phyloP scores from a whole-genome alignment of 495 filamentous ascomycete genomes.

The Xylaria curta region DNA sequence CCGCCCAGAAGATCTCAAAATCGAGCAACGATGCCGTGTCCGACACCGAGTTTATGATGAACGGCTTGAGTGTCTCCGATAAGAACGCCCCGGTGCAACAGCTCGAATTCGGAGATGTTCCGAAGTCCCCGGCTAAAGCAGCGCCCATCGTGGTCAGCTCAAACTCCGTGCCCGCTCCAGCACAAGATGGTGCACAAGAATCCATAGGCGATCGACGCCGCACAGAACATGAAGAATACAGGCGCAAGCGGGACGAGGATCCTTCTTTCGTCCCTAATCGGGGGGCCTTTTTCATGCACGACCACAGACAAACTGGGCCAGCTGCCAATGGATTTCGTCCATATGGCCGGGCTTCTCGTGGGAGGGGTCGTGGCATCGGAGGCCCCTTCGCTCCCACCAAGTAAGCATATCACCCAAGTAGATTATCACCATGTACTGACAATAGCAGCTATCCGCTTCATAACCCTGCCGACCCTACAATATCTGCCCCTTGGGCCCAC shows the following conservation, averaged over 20 bases:
- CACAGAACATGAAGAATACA: slow-evolving; percentile 88
- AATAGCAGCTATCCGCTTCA: slow-evolving; percentile 50
- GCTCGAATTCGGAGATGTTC: slow-evolving; percentile 71
- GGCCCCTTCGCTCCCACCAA: slow-evolving; percentile 64
- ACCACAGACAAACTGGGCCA: slow-evolving; percentile 79
- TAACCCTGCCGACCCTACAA: slow-evolving; percentile 59
- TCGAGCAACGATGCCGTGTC: slow-evolving; percentile 47
- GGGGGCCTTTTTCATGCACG: slow-evolving; percentile 96
- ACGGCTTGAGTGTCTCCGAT: slow-evolving; percentile 73
- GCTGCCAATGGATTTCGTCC: slow-evolving; percentile 78
- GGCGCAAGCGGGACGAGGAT: slow-evolving; percentile 84
- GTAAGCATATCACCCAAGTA: slow-evolving; percentile 49
- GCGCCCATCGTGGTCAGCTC: slow-evolving; percentile 56
- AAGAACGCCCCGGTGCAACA: slow-evolving; percentile 59
- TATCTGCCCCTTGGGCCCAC: slow-evolving; percentile 84
- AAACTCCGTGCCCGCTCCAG: slow-evolving; percentile 36
- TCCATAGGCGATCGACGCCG: slow-evolving; percentile 70
- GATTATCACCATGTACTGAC: slow-evolving; percentile 35
- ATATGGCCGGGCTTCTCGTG: slow-evolving; percentile 66
- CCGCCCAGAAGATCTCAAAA: slow-evolving; percentile 48
- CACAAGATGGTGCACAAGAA: slow-evolving; percentile 50
- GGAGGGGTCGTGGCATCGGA: slow-evolving; percentile 54
- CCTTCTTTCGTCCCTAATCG: slow-evolving; percentile 95
- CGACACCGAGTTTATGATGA: slow-evolving; percentile 91
- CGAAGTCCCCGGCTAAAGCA: slow-evolving; percentile 40